Evolutionary conservation across 345 rosid genomes (phyloP).

Genomic region (Erodium maritimum): DNA sequence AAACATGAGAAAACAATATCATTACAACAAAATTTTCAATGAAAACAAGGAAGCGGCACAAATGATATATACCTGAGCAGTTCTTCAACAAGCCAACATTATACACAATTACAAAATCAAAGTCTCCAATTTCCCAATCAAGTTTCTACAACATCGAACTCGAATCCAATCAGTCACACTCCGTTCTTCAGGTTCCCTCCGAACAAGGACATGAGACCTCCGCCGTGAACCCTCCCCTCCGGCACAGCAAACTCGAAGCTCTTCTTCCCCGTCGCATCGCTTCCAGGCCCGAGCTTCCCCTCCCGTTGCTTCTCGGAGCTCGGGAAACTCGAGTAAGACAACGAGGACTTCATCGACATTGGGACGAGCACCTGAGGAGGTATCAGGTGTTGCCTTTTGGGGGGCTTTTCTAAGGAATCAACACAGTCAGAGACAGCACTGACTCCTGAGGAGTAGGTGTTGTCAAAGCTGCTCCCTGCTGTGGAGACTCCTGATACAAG

Average conservation of each 20-base stretch:
- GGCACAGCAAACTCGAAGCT: slow-evolving; percentile 51
- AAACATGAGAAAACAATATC: no score
- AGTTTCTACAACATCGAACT: no score
- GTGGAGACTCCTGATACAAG: slow-evolving; percentile 57
- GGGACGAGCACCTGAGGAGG: slow-evolving; percentile 90
- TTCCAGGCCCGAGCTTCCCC: slow-evolving; percentile 10
- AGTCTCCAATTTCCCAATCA: no score
- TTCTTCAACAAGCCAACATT: no score
- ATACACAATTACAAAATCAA: no score
- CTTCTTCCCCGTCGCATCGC: slow-evolving; percentile 18
- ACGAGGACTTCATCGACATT: slow-evolving; percentile 61
- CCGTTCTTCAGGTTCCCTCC: slow-evolving; percentile 51
- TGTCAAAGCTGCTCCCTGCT: slow-evolving; percentile 39
- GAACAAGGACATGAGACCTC: slow-evolving; percentile 76
- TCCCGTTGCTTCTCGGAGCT: slow-evolving; percentile 30
- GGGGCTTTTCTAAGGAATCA: slow-evolving; percentile 44
- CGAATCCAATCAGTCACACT: no score
- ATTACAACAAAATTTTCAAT: no score
- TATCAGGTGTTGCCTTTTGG: slow-evolving; percentile 51
- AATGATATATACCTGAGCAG: no score
- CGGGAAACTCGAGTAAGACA: slow-evolving; percentile 25
- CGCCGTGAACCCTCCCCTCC: slow-evolving; percentile 98
- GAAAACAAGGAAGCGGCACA: no score
- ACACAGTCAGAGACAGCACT: slow-evolving; percentile 51
- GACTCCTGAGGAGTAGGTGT: slow-evolving; percentile 39